A percentile compares a stretch with the other conserved stretches of the same genome.
Evolutionary conservation across 78 protist species (phyloP).

Genomic region (Dictyostelium citrinum): DNA sequence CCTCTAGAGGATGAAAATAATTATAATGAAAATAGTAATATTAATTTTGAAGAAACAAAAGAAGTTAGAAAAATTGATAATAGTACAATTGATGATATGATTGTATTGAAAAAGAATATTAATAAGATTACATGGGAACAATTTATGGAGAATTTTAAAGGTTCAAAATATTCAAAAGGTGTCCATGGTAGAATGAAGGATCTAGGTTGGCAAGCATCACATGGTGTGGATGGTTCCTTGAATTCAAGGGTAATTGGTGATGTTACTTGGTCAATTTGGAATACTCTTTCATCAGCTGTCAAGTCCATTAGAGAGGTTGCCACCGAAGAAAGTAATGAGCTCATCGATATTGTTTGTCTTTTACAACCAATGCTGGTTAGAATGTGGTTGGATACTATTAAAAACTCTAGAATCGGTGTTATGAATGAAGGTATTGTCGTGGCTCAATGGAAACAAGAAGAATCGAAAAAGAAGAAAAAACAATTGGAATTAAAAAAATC

Average conservation of each 20-base stretch:
- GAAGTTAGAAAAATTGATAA: slow-evolving; percentile 12
- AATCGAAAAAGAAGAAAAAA: slow-evolving; percentile 19
- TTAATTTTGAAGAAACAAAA: neutral
- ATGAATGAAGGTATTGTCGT: slow-evolving; percentile 69
- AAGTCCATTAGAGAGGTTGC: slow-evolving; percentile 46
- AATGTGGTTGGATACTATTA: slow-evolving; percentile 48
- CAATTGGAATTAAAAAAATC: slow-evolving; percentile 50
- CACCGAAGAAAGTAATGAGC: slow-evolving; percentile 7
- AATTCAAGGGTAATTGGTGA: slow-evolving; percentile 63
- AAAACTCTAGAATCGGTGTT: slow-evolving; percentile 27
- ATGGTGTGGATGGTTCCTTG: slow-evolving; percentile 60
- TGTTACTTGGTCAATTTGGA: slow-evolving; percentile 72
- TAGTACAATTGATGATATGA: slow-evolving; percentile 23
- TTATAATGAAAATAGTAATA: neutral
- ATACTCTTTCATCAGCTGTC: slow-evolving; percentile 23
- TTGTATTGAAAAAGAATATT: slow-evolving; percentile 57
- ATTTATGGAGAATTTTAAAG: slow-evolving; percentile 53
- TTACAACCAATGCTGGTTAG: slow-evolving; percentile 39
- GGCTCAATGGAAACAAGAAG: slow-evolving; percentile 61
- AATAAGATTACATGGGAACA: slow-evolving; percentile 61
- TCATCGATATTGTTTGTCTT: slow-evolving; percentile 14
- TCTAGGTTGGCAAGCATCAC: slow-evolving; percentile 73
- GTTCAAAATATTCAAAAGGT: slow-evolving; percentile 59
- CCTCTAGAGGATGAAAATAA: neutral
- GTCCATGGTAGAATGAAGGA: slow-evolving; percentile 60